Evolutionary conservation across 768 basidiomycete species (phyloP).

Genomic region (Mycena capillaripes): DNA sequence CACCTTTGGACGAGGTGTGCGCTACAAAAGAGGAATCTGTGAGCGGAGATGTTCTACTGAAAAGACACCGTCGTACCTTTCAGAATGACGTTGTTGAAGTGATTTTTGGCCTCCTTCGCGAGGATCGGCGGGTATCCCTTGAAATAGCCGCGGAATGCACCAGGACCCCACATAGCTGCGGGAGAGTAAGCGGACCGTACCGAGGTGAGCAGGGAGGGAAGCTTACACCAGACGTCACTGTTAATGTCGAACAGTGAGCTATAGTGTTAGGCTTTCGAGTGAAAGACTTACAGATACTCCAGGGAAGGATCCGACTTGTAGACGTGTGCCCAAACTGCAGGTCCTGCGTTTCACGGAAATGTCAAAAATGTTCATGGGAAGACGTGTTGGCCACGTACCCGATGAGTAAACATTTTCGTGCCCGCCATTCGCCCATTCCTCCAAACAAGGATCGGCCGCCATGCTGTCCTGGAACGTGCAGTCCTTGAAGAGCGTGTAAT

Average conservation of each 20-base stretch:
- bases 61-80: background rate
- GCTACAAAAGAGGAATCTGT: background rate
- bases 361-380: too few species aligned
- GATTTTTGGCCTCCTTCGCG: conserved; percentile 4
- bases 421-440: conserved; percentile 3
- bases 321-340: conserved; percentile 18
- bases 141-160: conserved; percentile 26
- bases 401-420: conserved; percentile 29
- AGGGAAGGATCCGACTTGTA: conserved; percentile 14
- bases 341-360: too few species aligned
- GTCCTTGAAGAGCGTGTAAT: conserved; percentile 26
- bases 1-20: conserved; percentile 22
- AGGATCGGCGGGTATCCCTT: conserved; percentile 23
- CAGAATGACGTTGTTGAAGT: conserved; percentile 29
- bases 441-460: conserved; percentile 16
- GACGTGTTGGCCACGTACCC: too few species aligned
- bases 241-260: background rate
- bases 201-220: too few species aligned
- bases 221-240: conserved; percentile 22
- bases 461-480: conserved; percentile 21
- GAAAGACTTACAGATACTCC: conserved; percentile 6
- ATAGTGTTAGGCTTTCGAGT: background rate
- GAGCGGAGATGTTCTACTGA: background rate
- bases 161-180: conserved; percentile 25
- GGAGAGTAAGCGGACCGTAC: too few species aligned